Evolutionary conservation across 352 stramenopile species (phyloP).

Genomic region (Globisporangium barbulae): DNA sequence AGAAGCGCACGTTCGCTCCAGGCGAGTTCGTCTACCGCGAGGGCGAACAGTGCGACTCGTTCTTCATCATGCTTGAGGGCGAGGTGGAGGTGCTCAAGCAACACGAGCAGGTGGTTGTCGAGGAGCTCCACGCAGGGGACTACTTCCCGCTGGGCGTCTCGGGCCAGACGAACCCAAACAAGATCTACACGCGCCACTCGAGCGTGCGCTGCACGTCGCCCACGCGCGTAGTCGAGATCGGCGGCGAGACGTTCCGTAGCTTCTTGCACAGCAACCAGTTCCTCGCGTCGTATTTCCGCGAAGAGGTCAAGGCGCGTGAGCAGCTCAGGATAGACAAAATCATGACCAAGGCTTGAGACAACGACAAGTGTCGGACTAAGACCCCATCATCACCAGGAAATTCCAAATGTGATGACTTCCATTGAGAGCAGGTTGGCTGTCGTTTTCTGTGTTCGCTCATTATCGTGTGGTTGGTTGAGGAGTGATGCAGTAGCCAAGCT

Average conservation of each 20-base stretch:
- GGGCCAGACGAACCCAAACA: conserved; percentile 55
- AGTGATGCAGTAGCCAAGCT: neutral
- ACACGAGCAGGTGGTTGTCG: conserved; percentile 63
- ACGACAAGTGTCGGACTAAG: neutral
- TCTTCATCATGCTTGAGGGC: conserved; percentile 76
- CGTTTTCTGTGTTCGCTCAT: neutral
- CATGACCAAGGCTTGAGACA: conserved; percentile 16
- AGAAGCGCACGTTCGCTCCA: conserved; percentile 48
- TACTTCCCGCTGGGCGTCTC: conserved; percentile 83
- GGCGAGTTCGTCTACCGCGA: conserved; percentile 81
- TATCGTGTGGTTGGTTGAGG: conserved; percentile 1
- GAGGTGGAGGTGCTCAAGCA: conserved; percentile 71
- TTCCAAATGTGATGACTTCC: too few species aligned
- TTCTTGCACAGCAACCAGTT: conserved; percentile 85
- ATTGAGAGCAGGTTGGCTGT: too few species aligned
- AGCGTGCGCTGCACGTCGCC: conserved; percentile 68
- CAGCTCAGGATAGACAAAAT: conserved; percentile 55
- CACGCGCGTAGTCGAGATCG: conserved; percentile 75
- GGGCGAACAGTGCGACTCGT: conserved; percentile 70
- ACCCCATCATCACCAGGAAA: too few species aligned
- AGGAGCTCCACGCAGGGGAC: conserved; percentile 64
- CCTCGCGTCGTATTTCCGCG: conserved; percentile 70
- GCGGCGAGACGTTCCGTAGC: conserved; percentile 77
- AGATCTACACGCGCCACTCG: conserved; percentile 67
- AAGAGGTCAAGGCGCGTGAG: conserved; percentile 68